These are phyloP conservation scores for Talaromyces albobiverticillius DNA, from an alignment of 2,329 filamentous ascomycete species.

Conservation along the genomic window DNA sequence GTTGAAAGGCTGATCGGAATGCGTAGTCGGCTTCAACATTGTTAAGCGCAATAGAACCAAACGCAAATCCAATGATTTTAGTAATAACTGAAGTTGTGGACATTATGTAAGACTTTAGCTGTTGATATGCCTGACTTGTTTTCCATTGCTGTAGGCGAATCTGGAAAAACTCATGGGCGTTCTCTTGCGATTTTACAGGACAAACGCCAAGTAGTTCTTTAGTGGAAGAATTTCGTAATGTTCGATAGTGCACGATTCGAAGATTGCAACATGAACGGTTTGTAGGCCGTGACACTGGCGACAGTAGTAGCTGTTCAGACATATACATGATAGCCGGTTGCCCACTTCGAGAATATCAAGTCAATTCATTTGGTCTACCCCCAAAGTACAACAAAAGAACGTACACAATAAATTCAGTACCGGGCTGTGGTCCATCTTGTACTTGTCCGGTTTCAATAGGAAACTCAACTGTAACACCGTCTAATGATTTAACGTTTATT, in stretches of 20 bases:
- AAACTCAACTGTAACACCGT: slow-evolving; percentile 8
- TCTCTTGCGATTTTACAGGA: slow-evolving; percentile 1
- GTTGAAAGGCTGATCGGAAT: slow-evolving; percentile 8
- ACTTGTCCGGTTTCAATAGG: slow-evolving; percentile 5
- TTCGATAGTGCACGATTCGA: slow-evolving; percentile 6
- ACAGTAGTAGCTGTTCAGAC: background rate
- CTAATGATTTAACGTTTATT: slow-evolving; percentile 5
- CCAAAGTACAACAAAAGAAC: background rate
- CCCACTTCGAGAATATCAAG: background rate
- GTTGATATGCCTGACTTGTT: slow-evolving; percentile 6
- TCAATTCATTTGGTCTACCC: background rate
- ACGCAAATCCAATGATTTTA: slow-evolving; percentile 12
- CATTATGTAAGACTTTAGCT: background rate
- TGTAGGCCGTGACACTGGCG: background rate
- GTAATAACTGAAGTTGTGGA: background rate
- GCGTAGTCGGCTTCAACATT: background rate
- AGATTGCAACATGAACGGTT: slow-evolving; percentile 5
- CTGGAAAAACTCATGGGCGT: slow-evolving; percentile 7
- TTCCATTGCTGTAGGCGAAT: slow-evolving; percentile 2
- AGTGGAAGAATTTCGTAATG: slow-evolving; percentile 5
- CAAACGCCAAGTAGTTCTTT: slow-evolving; percentile 1
- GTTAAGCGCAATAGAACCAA: slow-evolving; percentile 3
- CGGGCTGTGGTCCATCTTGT: slow-evolving; percentile 4
- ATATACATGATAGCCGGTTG: background rate
- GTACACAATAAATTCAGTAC: slow-evolving; percentile 9